Conservation (phyloP, 495 filamentous ascomycete genomes). For the Neurospora sp. region DNA sequence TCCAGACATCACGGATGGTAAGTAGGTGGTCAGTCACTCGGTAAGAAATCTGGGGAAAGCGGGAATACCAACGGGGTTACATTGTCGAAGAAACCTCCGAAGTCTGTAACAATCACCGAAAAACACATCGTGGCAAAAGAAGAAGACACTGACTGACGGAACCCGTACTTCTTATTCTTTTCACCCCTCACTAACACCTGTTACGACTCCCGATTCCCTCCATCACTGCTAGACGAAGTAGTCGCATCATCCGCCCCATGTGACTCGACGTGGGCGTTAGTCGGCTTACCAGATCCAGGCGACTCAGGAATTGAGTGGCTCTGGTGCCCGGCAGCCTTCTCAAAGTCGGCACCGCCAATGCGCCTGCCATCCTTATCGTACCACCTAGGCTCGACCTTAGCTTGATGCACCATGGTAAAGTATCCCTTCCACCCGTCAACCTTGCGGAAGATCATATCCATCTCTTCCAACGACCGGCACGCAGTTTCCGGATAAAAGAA, state of each 20-base stretch:
- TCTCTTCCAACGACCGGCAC: constrained; percentile 63
- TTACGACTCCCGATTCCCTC: background rate
- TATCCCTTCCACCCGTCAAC: constrained; percentile 33
- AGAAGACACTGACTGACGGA: background rate
- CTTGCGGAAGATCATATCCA: constrained; percentile 68
- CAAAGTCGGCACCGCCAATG: background rate
- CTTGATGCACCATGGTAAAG: constrained; percentile 52
- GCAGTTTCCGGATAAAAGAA: constrained; percentile 74
- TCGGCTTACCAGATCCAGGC: background rate
- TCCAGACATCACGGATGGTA: background rate
- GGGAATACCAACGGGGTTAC: background rate
- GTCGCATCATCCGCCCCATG: background rate
- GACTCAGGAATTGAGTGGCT: background rate
- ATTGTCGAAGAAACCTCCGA: background rate
- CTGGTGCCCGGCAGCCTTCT: background rate
- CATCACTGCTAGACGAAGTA: background rate
- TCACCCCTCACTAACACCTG: background rate
- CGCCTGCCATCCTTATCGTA: constrained; percentile 32
- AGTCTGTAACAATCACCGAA: background rate
- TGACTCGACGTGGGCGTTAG: background rate
- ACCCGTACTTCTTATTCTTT: background rate
- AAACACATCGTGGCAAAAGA: too few relatives aligned
- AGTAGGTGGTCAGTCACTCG: background rate
- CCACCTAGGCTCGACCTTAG: constrained; percentile 50
- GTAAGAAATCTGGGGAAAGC: background rate